Evolutionary conservation across 805 yeast species (phyloP).

Genomic region (Kluyveromyces nonfermentans): DNA sequence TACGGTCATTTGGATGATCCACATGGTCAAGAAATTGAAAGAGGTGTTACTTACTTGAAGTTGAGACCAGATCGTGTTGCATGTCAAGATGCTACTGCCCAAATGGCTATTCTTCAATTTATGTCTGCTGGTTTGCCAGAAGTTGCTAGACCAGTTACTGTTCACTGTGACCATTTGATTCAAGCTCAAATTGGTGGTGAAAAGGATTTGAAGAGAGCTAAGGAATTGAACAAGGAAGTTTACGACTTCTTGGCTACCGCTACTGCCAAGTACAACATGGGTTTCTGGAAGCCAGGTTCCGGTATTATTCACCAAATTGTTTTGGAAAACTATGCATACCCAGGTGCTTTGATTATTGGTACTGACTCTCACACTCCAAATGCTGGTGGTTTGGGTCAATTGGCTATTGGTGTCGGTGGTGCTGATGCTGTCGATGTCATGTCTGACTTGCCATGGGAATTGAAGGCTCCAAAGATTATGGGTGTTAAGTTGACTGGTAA

Average conservation of each 20-base stretch:
- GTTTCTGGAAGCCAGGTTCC: slow-evolving; percentile 98
- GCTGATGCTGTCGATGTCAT: slow-evolving; percentile 98
- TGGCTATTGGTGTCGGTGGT: slow-evolving; percentile 99
- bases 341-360: slow-evolving; percentile 94
- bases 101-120: slow-evolving; percentile 94
- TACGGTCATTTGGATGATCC: slow-evolving; percentile 95
- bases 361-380: slow-evolving; percentile 97
- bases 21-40: slow-evolving; percentile 70
- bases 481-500: slow-evolving; percentile 93
- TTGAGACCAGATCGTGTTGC: slow-evolving; percentile 97
- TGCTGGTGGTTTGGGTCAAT: slow-evolving; percentile 97
- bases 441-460: slow-evolving; percentile 93
- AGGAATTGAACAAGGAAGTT: slow-evolving; percentile 86
- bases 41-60: slow-evolving; percentile 88
- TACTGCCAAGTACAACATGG: slow-evolving; percentile 91
- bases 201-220: slow-evolving; percentile 76
- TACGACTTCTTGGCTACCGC: slow-evolving; percentile 85
- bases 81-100: slow-evolving; percentile 98
- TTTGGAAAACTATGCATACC: slow-evolving; percentile 92
- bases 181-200: slow-evolving; percentile 92
- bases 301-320: slow-evolving; percentile 98
- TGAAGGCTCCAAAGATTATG: slow-evolving; percentile 90
- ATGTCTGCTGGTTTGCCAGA: slow-evolving; percentile 90
- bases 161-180: slow-evolving; percentile 96
- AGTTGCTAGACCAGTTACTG: slow-evolving; percentile 91